Percentiles rank a stretch among this genome's conserved stretches.
These are phyloP conservation scores for Coemansia sp. DNA, from an alignment of 192 early-diverging fungal species.

Conservation along the genomic window DNA sequence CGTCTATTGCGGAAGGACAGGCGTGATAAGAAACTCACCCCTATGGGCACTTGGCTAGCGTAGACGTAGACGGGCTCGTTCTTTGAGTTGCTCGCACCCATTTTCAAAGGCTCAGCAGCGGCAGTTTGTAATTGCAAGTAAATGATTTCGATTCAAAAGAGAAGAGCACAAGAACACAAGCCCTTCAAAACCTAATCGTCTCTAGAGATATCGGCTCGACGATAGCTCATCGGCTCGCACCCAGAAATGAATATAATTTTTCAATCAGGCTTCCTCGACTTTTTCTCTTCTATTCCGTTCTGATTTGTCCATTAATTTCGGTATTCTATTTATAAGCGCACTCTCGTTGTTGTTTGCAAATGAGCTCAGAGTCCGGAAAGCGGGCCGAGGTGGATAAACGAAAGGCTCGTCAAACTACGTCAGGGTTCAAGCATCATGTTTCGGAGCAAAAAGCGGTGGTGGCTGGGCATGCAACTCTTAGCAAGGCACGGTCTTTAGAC, in stretches of 20 bases:
- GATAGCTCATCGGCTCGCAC: background rate
- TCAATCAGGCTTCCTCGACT: background rate
- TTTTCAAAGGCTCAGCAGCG: conserved; percentile 7
- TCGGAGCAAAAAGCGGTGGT: background rate
- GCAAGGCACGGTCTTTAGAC: conserved; percentile 41
- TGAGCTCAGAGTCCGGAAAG: background rate
- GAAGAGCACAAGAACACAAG: background rate
- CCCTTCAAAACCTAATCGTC: background rate
- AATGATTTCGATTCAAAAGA: background rate
- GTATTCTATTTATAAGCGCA: too few species aligned
- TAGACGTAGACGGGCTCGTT: conserved; percentile 47
- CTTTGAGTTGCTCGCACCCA: conserved; percentile 52
- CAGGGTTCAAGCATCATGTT: conserved; percentile 6
- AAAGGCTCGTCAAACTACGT: conserved; percentile 8
- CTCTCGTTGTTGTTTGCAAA: background rate
- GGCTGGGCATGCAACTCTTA: conserved; percentile 21
- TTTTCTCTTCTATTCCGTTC: background rate
- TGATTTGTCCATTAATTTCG: background rate
- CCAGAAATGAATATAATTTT: background rate
- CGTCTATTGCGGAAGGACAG: background rate
- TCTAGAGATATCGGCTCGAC: background rate
- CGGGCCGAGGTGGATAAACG: background rate
- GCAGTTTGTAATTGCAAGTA: background rate
- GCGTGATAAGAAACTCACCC: conserved; percentile 26
- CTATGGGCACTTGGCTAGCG: conserved; percentile 36